phyloP scores from a whole-genome alignment of 345 rosid species.

The rapeseed (Brassica napus) region DNA sequence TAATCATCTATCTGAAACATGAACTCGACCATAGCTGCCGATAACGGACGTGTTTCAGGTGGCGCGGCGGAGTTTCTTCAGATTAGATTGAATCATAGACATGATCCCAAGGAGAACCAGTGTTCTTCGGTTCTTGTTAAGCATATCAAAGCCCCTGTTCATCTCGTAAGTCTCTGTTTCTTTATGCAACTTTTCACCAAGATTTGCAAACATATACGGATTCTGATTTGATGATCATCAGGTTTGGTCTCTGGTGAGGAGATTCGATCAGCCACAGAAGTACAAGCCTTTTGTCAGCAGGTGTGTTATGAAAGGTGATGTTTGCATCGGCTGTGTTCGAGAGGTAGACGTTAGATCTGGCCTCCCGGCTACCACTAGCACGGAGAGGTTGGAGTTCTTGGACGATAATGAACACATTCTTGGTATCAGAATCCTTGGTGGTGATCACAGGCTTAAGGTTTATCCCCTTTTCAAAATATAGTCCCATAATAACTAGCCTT shows the following conservation, averaged over 20 bases:
- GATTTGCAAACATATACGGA: not conserved
- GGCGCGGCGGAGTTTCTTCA: constrained; percentile 56
- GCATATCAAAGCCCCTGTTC: constrained; percentile 81
- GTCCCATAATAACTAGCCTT: not conserved
- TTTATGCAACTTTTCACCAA: not conserved
- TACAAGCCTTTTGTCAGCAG: constrained; percentile 89
- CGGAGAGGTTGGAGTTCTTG: constrained; percentile 78
- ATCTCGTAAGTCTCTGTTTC: constrained; percentile 50
- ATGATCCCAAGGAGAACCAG: constrained; percentile 58
- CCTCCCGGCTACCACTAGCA: constrained; percentile 95
- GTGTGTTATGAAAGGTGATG: constrained; percentile 75
- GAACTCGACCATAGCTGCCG: constrained; percentile 21
- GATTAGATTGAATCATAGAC: constrained; percentile 64
- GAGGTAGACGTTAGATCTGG: constrained; percentile 89
- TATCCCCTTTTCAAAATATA: not conserved
- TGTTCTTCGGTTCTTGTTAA: constrained; percentile 72
- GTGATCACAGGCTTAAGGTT: constrained; percentile 89
- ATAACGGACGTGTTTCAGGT: constrained; percentile 28
- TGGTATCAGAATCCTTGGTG: constrained; percentile 78
- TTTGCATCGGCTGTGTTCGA: constrained; percentile 79
- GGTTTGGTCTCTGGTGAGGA: constrained; percentile 97
- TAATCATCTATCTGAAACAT: not conserved
- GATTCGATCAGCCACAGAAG: constrained; percentile 87
- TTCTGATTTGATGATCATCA: constrained; percentile 19
- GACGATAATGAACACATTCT: constrained; percentile 88